These are phyloP conservation scores for Piedraia hortae DNA, from an alignment of 2,329 filamentous ascomycete species.

Conservation along the genomic window DNA sequence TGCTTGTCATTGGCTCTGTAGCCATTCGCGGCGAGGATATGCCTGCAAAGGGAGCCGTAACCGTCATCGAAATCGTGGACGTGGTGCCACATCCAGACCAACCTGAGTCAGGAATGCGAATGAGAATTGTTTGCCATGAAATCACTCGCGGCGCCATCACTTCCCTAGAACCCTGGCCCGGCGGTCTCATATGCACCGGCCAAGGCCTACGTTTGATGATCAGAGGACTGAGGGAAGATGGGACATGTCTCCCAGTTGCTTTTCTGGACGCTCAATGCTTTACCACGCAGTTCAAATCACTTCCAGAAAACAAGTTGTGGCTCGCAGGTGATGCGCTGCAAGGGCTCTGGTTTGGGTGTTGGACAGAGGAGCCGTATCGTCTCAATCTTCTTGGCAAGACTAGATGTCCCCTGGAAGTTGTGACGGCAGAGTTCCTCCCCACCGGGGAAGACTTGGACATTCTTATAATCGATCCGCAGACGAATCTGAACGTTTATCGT, in stretches of 20 bases:
- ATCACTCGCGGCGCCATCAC: slow-evolving; percentile 84
- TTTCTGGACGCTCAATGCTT: slow-evolving; percentile 97
- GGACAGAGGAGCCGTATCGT: slow-evolving; percentile 88
- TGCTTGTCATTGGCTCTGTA: slow-evolving; percentile 65
- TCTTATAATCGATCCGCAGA: slow-evolving; percentile 56
- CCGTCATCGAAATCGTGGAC: slow-evolving; percentile 72
- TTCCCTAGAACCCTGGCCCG: slow-evolving; percentile 54
- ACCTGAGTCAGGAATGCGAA: slow-evolving; percentile 58
- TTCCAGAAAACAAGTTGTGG: slow-evolving; percentile 60
- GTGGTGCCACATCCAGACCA: slow-evolving; percentile 72
- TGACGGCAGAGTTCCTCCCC: slow-evolving; percentile 68
- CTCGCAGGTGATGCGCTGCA: slow-evolving; percentile 76
- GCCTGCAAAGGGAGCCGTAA: slow-evolving; percentile 56
- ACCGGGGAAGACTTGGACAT: slow-evolving; percentile 62
- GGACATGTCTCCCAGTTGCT: slow-evolving; percentile 69
- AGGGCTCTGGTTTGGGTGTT: slow-evolving; percentile 87
- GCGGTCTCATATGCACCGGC: slow-evolving; percentile 59
- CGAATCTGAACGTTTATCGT: slow-evolving; percentile 66
- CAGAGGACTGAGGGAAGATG: slow-evolving; percentile 80
- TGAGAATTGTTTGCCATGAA: slow-evolving; percentile 71
- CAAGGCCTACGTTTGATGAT: slow-evolving; percentile 98
- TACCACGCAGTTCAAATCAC: slow-evolving; percentile 57
- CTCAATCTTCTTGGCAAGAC: slow-evolving; percentile 73
- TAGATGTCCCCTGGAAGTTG: slow-evolving; percentile 43
- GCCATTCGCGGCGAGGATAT: slow-evolving; percentile 76